These are phyloP conservation scores for Lignosus rhinocerotis DNA, from an alignment of 1,284 basidiomycete genomes.

Conservation along the genomic window DNA sequence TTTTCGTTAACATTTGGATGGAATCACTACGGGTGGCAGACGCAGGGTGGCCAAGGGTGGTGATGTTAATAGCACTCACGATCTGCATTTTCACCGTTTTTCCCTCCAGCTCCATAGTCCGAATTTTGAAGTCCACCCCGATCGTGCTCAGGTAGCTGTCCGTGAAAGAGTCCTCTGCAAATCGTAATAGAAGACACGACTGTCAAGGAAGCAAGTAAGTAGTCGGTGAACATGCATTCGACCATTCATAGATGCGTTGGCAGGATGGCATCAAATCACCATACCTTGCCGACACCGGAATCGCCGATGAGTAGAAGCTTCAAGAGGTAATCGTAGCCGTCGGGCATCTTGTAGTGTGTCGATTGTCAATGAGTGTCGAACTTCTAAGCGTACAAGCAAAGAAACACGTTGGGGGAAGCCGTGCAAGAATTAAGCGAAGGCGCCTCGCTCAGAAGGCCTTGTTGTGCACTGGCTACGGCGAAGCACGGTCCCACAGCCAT, in stretches of 20 bases:
- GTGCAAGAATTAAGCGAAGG: no score
- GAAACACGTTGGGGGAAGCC: background rate
- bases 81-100: constrained; percentile 99
- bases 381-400: no score
- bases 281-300: constrained; percentile 95
- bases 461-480: no score
- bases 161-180: constrained; percentile 99
- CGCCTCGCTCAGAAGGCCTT: no score
- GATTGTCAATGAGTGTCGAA: background rate
- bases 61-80: constrained; percentile 56
- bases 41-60: background rate
- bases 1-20: background rate
- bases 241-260: background rate
- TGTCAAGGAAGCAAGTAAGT: constrained; percentile 37
- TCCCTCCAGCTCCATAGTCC: constrained; percentile 98
- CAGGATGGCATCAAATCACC: constrained; percentile 28
- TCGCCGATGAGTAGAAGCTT: constrained; percentile 90
- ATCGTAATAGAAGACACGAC: constrained; percentile 97
- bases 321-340: constrained; percentile 97
- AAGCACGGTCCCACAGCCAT: background rate
- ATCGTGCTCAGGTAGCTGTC: constrained; percentile 99
- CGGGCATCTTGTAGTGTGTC: constrained; percentile 60
- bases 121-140: constrained; percentile 99
- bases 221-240: no score
- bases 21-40: background rate